phyloP scores from a whole-genome alignment of 305 asterid species.

The Fraxinus sp. region DNA sequence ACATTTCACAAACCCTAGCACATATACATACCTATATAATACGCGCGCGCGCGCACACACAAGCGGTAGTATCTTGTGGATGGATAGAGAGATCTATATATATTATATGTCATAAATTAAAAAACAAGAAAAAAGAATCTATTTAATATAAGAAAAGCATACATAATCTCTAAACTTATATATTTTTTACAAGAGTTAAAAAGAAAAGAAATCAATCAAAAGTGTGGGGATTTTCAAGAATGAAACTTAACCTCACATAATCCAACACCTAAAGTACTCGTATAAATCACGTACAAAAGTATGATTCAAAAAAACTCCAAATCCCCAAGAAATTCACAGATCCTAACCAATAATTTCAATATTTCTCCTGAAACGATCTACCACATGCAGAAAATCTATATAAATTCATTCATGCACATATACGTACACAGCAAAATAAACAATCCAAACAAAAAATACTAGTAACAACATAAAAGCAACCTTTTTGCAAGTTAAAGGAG shows the following conservation, averaged over 20 bases:
- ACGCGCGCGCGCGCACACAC: background rate
- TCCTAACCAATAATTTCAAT: background rate
- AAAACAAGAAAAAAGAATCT: background rate
- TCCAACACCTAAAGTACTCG: background rate
- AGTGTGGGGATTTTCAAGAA: background rate
- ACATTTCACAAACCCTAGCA: background rate
- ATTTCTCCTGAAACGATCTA: background rate
- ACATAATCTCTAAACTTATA: background rate
- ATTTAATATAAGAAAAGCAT: background rate
- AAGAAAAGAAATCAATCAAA: background rate
- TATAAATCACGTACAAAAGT: background rate
- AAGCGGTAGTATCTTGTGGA: background rate
- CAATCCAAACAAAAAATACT: background rate
- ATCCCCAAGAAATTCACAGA: background rate
- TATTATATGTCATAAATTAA: background rate
- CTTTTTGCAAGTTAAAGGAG: slow-evolving; percentile 95
- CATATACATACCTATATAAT: background rate
- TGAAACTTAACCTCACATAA: background rate
- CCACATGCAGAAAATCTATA: background rate
- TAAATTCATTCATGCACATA: background rate
- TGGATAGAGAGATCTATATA: background rate
- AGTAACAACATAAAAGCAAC: slow-evolving; percentile 27
- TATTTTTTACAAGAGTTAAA: background rate
- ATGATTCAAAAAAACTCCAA: background rate
- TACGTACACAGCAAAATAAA: background rate